Conservation (phyloP, 352 stramenopile genomes). For the Phytophthora multivora region DNA sequence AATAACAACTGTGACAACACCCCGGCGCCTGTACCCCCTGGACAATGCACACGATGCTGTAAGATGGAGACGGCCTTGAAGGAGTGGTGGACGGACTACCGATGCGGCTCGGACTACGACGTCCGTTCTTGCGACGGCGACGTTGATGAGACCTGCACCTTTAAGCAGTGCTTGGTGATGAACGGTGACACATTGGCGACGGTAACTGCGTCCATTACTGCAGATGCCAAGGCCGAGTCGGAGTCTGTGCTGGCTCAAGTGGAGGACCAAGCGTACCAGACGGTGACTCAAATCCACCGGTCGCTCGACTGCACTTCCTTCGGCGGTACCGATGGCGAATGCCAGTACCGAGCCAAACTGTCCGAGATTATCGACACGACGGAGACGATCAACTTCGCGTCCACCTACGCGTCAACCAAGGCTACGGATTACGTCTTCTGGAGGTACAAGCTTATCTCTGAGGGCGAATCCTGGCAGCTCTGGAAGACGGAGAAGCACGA, state of each 20-base stretch:
- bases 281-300: constrained; percentile 65
- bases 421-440: constrained; percentile 61
- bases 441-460: constrained; percentile 56
- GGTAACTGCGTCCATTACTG: constrained; percentile 37
- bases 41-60: constrained; percentile 54
- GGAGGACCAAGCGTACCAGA: constrained; percentile 46
- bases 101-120: constrained; percentile 57
- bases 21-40: constrained; percentile 29
- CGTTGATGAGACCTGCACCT: constrained; percentile 30
- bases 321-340: constrained; percentile 31
- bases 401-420: not conserved
- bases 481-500: constrained; percentile 37
- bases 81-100: constrained; percentile 74
- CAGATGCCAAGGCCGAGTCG: constrained; percentile 32
- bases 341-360: constrained; percentile 42
- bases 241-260: constrained; percentile 44
- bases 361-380: constrained; percentile 45
- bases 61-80: constrained; percentile 49
- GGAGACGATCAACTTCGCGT: constrained; percentile 26
- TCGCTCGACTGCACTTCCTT: constrained; percentile 55
- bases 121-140: constrained; percentile 42
- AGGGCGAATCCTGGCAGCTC: constrained; percentile 44
- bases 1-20: constrained; percentile 28
- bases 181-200: constrained; percentile 54
- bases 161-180: constrained; percentile 65